These are phyloP conservation scores for Xylaria sp. DNA, from an alignment of 495 filamentous ascomycete species.

Conservation along the genomic window DNA sequence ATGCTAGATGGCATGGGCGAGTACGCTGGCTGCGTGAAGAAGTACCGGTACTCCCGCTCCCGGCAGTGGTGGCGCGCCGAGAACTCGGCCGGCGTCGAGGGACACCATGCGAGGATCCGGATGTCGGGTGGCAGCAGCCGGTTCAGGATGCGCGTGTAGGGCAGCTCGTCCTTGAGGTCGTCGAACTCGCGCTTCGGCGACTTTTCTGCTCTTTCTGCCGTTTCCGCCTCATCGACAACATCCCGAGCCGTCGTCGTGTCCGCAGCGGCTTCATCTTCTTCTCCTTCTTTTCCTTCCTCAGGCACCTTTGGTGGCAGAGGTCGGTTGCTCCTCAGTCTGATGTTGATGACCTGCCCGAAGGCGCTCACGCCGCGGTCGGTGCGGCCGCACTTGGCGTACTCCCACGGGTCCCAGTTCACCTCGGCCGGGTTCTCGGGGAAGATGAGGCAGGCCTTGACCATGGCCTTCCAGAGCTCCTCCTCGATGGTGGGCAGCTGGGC, in stretches of 20 bases:
- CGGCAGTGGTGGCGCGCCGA: conserved; percentile 92
- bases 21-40: conserved; percentile 94
- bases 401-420: conserved; percentile 75
- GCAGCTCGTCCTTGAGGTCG: conserved; percentile 79
- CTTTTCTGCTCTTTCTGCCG: conserved; percentile 1
- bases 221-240: conserved; percentile 24
- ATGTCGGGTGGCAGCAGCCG: conserved; percentile 88
- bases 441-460: conserved; percentile 80
- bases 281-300: background rate
- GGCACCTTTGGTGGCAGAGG: conserved; percentile 52
- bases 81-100: conserved; percentile 76
- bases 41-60: conserved; percentile 90
- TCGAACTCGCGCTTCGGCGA: conserved; percentile 62
- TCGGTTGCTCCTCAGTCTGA: conserved; percentile 79
- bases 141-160: conserved; percentile 83
- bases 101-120: conserved; percentile 90
- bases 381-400: conserved; percentile 93
- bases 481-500: conserved; percentile 80
- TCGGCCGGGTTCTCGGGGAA: conserved; percentile 65
- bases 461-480: conserved; percentile 88
- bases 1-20: conserved; percentile 57
- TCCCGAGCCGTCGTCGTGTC: conserved; percentile 11
- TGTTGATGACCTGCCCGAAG: conserved; percentile 91
- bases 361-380: conserved; percentile 94
- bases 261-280: background rate